Evolutionary conservation across 768 basidiomycete species (phyloP).

Genomic region (Candolleomyces eurysporus): DNA sequence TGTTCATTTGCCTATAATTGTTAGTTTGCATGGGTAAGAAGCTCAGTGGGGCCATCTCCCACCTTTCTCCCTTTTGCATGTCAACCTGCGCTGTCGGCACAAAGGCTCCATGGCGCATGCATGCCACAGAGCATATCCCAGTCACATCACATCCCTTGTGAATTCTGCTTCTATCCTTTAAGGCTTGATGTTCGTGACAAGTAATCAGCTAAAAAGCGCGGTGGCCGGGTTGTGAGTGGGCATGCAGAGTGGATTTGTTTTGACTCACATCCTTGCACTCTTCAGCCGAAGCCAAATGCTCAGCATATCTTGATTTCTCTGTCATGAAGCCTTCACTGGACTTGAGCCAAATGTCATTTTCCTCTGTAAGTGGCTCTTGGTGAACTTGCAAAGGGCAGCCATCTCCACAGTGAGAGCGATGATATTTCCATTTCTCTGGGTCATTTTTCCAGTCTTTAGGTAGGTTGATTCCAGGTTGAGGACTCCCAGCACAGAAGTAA

Average conservation of each 20-base stretch:
- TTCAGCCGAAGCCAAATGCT: not conserved
- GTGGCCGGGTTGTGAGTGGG: not conserved
- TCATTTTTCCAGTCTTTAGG: slow-evolving; percentile 13
- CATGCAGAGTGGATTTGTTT: too few relatives aligned
- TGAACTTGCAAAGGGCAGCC: slow-evolving; percentile 15
- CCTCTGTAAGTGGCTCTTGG: slow-evolving; percentile 1
- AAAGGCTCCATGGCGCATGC: slow-evolving; percentile 21
- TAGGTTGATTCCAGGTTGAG: slow-evolving; percentile 14
- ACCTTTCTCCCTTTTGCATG: slow-evolving; percentile 23
- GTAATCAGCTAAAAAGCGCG: not conserved
- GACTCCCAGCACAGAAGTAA: slow-evolving; percentile 18
- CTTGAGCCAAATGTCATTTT: slow-evolving; percentile 10
- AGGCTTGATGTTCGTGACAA: slow-evolving; percentile 6
- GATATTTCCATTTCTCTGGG: not conserved
- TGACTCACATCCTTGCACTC: slow-evolving; percentile 4
- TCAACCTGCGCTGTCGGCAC: slow-evolving; percentile 12
- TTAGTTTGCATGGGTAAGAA: too few relatives aligned
- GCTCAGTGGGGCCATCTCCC: too few relatives aligned
- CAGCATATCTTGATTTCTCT: not conserved
- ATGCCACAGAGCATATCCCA: slow-evolving; percentile 16
- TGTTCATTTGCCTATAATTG: slow-evolving; percentile 17
- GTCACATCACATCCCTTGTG: slow-evolving; percentile 8
- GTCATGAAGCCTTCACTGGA: slow-evolving; percentile 15
- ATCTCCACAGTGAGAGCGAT: slow-evolving; percentile 1
- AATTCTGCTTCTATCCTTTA: not conserved